Evolutionary conservation across 1,284 basidiomycete genomes (phyloP).

Genomic region (Rhodotorula sp.): DNA sequence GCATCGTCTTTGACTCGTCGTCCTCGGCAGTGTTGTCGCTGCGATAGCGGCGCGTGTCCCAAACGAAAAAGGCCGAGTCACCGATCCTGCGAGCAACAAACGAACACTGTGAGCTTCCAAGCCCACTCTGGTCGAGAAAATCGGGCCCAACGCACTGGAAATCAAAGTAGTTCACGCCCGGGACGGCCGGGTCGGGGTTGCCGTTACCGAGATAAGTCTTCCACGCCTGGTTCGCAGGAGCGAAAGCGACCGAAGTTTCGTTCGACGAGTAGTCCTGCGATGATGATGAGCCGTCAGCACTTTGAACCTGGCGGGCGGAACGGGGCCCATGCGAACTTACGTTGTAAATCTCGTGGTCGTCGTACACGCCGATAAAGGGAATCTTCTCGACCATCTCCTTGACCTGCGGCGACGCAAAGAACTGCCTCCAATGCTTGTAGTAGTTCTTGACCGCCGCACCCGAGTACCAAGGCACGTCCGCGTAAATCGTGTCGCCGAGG

Average conservation of each 20-base stretch:
- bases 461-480: constrained; percentile 61
- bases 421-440: constrained; percentile 63
- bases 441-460: constrained; percentile 57
- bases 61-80: constrained; percentile 73
- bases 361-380: constrained; percentile 62
- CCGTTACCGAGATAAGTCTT: constrained; percentile 64
- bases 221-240: constrained; percentile 65
- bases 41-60: constrained; percentile 71
- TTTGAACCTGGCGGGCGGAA: too few species aligned
- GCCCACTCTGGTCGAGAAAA: background rate
- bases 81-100: constrained; percentile 48
- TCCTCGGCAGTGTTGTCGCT: constrained; percentile 50
- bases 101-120: background rate
- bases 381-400: constrained; percentile 53
- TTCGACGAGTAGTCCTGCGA: constrained; percentile 61
- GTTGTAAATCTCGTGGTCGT: constrained; percentile 68
- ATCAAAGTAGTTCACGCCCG: constrained; percentile 52
- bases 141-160: constrained; percentile 44
- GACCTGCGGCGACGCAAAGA: constrained; percentile 62
- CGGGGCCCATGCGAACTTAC: too few species aligned
- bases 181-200: constrained; percentile 60
- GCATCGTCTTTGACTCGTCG: constrained; percentile 62
- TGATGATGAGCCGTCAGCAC: too few species aligned
- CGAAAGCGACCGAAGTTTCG: constrained; percentile 59
- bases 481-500: constrained; percentile 71